Percentiles rank a stretch among this genome's conserved stretches.
Conservation (phyloP, 129 eudicot genomes). For the Flaveria trinervia region DNA sequence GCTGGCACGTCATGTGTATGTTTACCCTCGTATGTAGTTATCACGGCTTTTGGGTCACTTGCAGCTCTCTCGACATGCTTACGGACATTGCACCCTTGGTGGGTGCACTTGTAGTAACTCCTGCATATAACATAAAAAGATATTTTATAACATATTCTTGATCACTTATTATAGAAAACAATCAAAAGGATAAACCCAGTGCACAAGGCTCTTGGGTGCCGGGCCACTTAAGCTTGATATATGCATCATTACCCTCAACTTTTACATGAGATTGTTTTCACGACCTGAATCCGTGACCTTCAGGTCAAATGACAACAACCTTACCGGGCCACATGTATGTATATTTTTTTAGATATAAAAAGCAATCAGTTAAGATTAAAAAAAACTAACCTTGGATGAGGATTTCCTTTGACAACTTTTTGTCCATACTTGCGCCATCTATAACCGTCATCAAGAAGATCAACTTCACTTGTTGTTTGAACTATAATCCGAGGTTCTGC, state of each 20-base stretch:
- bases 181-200: background rate
- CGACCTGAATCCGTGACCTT: too few species aligned
- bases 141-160: background rate
- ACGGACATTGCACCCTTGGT: conserved; percentile 71
- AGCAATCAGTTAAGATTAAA: conserved; percentile 7
- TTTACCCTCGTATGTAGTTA: conserved; percentile 91
- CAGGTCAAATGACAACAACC: too few species aligned
- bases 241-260: too few species aligned
- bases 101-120: conserved; percentile 91
- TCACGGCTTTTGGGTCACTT: conserved; percentile 87
- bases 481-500: conserved; percentile 89
- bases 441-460: conserved; percentile 94
- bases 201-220: too few species aligned
- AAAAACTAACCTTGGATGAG: conserved; percentile 74
- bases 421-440: conserved; percentile 98
- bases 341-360: background rate
- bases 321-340: too few species aligned
- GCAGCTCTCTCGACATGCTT: conserved; percentile 93
- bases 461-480: conserved; percentile 96
- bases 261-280: too few species aligned
- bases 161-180: background rate
- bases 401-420: conserved; percentile 94
- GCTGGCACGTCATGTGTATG: conserved; percentile 88
- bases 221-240: too few species aligned
- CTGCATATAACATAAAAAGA: conserved; percentile 35